phyloP scores from a whole-genome alignment of 208 protist genomes.

The Wallacemonas sp. region DNA sequence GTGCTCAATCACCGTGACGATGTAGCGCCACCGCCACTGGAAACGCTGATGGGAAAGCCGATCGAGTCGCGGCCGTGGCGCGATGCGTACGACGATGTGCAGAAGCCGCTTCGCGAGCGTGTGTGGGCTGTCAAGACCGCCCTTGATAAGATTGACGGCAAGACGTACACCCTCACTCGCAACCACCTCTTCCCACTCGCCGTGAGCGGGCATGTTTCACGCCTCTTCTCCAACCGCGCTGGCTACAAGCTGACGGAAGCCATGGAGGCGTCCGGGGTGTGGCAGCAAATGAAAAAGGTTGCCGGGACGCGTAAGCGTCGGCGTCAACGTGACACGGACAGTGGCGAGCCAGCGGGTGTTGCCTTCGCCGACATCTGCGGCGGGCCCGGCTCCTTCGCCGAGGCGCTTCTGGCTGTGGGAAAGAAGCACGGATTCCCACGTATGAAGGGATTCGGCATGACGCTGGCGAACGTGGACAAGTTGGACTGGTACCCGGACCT shows the following conservation, averaged over 20 bases:
- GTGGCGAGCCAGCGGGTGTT: slow-evolving; percentile 11
- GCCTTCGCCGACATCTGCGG: slow-evolving; percentile 90
- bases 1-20: slow-evolving; percentile 37
- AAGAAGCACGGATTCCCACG: slow-evolving; percentile 27
- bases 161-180: slow-evolving; percentile 43
- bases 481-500: slow-evolving; percentile 87
- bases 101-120: slow-evolving; percentile 28
- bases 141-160: slow-evolving; percentile 43
- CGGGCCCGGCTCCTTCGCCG: slow-evolving; percentile 86
- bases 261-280: slow-evolving; percentile 75
- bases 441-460: slow-evolving; percentile 84
- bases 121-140: slow-evolving; percentile 65
- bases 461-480: slow-evolving; percentile 50
- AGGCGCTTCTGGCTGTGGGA: slow-evolving; percentile 61
- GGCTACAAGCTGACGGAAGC: slow-evolving; percentile 89
- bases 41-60: slow-evolving; percentile 9
- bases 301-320: slow-evolving; percentile 16
- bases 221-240: slow-evolving; percentile 80
- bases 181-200: slow-evolving; percentile 74
- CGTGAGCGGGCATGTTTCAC: slow-evolving; percentile 28
- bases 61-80: slow-evolving; percentile 59
- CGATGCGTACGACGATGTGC: slow-evolving; percentile 70
- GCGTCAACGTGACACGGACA: neutral
- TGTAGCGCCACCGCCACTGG: slow-evolving; percentile 30
- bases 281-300: slow-evolving; percentile 35